phyloP scores from a whole-genome alignment of 2,329 filamentous ascomycete genomes.

The Phialocephala sp. region DNA sequence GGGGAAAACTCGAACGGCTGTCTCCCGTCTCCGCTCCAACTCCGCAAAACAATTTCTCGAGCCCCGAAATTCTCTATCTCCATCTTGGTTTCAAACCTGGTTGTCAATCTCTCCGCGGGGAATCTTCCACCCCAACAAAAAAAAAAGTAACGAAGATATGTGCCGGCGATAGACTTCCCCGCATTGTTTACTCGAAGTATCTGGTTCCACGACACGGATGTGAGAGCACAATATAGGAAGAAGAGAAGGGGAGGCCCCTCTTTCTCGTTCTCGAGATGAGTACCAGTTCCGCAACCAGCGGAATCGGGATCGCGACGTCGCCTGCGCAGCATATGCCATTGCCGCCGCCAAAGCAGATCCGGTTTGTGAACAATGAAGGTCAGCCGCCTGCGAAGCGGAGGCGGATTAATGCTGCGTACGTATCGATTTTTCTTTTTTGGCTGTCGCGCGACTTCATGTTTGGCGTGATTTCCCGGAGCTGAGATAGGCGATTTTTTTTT shows the following conservation, averaged over 20 bases:
- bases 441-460: slow-evolving; percentile 14
- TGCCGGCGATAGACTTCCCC: not conserved
- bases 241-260: not conserved
- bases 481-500: not conserved
- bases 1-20: not conserved
- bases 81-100: too few relatives aligned
- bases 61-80: not conserved
- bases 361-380: slow-evolving; percentile 83
- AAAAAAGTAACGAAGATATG: not conserved
- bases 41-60: slow-evolving; percentile 2
- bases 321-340: slow-evolving; percentile 19
- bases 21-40: not conserved
- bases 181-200: not conserved
- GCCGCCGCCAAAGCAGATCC: slow-evolving; percentile 63
- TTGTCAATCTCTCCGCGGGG: slow-evolving; percentile 1
- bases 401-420: slow-evolving; percentile 79
- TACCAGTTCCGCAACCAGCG: slow-evolving; percentile 27
- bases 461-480: not conserved
- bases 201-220: not conserved
- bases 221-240: not conserved
- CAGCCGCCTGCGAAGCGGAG: slow-evolving; percentile 80
- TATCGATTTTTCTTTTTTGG: slow-evolving; percentile 33
- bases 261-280: slow-evolving; percentile 22
- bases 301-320: slow-evolving; percentile 17
- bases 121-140: not conserved